phyloP scores from a whole-genome alignment of 2,329 filamentous ascomycete genomes.

The Claviceps sp. region DNA sequence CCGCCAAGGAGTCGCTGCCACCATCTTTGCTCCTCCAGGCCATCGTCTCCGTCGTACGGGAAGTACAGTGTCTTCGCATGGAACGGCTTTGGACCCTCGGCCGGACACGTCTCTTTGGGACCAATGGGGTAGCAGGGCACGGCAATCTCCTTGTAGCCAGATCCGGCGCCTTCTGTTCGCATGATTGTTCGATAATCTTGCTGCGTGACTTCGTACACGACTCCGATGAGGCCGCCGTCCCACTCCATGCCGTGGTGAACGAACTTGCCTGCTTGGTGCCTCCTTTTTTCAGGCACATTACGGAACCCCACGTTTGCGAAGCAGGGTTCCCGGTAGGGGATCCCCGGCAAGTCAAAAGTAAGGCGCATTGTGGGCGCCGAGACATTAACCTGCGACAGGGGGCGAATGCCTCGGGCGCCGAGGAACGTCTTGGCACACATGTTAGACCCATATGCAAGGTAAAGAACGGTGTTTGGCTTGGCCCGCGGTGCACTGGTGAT shows the following conservation, averaged over 20 bases:
- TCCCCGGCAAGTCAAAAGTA: slow-evolving; percentile 71
- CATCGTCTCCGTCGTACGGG: slow-evolving; percentile 21
- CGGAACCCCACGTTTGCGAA: slow-evolving; percentile 70
- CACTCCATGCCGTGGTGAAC: slow-evolving; percentile 29
- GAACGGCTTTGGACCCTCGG: slow-evolving; percentile 47
- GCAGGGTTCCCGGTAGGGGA: slow-evolving; percentile 82
- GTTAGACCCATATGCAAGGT: slow-evolving; percentile 88
- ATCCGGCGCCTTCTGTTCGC: slow-evolving; percentile 76
- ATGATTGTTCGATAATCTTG: slow-evolving; percentile 77
- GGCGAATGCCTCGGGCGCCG: slow-evolving; percentile 63
- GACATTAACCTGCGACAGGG: slow-evolving; percentile 70
- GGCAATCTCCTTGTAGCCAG: slow-evolving; percentile 70
- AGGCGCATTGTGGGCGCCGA: slow-evolving; percentile 64
- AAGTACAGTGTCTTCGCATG: slow-evolving; percentile 70
- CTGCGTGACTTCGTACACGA: slow-evolving; percentile 86
- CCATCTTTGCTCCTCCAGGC: slow-evolving; percentile 26
- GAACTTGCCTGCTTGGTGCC: slow-evolving; percentile 11
- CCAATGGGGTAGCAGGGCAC: slow-evolving; percentile 63
- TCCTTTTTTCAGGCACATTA: slow-evolving; percentile 30
- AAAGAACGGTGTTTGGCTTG: slow-evolving; percentile 46
- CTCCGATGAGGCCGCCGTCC: slow-evolving; percentile 75
- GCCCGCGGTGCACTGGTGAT: slow-evolving; percentile 11
- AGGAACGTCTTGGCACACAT: slow-evolving; percentile 68
- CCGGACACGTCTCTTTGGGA: slow-evolving; percentile 47
- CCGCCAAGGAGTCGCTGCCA: slow-evolving; percentile 31